Conservation (phyloP, 441 rosid species). For the Populus trichocarpa region DNA sequence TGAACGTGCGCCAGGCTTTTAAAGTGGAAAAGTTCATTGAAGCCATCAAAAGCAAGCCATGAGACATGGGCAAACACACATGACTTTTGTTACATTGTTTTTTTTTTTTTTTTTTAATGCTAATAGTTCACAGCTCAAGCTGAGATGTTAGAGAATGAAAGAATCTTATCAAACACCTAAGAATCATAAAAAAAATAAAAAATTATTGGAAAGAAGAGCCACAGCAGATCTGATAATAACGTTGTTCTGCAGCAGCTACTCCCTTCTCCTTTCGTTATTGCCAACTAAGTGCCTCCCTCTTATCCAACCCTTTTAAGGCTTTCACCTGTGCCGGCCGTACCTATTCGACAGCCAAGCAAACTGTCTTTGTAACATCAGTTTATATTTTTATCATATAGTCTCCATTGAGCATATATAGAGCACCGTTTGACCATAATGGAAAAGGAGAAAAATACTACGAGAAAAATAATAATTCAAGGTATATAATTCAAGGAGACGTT, state of each 20-base stretch:
- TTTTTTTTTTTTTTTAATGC: background rate
- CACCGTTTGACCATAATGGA: too few relatives aligned
- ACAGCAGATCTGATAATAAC: constrained; percentile 42
- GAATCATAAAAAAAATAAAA: constrained; percentile 4
- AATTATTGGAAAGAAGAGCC: constrained; percentile 26
- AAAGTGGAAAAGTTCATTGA: constrained; percentile 21
- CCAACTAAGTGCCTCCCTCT: constrained; percentile 6
- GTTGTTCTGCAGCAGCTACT: constrained; percentile 41
- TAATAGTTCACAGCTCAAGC: constrained; percentile 30
- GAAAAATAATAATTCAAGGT: too few relatives aligned
- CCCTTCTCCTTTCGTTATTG: constrained; percentile 20
- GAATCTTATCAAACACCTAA: constrained; percentile 14
- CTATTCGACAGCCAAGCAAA: constrained; percentile 69
- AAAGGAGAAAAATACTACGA: too few relatives aligned
- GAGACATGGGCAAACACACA: constrained; percentile 22
- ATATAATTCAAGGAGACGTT: too few relatives aligned
- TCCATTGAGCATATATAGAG: background rate
- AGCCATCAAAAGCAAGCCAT: constrained; percentile 32
- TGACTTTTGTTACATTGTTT: constrained; percentile 15
- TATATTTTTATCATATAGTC: background rate
- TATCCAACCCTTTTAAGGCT: constrained; percentile 31
- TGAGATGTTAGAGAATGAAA: constrained; percentile 25
- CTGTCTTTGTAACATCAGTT: constrained; percentile 54
- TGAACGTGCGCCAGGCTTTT: background rate
- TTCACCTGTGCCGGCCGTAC: constrained; percentile 34